Base-by-base conservation (phyloP, 2,329 filamentous ascomycete genomes). In the Fusarium foetens region DNA sequence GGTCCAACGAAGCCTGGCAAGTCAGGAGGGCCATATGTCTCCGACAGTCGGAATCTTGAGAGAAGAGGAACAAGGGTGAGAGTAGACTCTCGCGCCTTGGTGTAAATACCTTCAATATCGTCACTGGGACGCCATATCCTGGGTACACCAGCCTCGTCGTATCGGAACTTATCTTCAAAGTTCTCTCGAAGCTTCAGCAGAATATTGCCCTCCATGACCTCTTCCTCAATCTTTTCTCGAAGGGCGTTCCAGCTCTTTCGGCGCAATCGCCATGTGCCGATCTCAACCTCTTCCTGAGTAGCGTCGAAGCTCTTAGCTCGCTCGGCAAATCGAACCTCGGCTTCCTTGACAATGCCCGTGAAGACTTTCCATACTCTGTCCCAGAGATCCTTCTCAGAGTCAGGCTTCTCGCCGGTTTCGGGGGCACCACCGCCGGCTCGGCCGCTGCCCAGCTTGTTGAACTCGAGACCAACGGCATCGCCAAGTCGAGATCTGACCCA, bases 101-200 rank as follows among this genome's bases (percentile, higher is more conserved):
- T 98, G 82, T 98, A 99, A 45, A 97, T 86, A 49, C 95, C 95
- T 84, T 99, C 96, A 68, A 99, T 99, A 79, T 99, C 96, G 80
- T 99, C 96, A 4, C 92, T 95, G 3, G 96, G 96, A 29, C 95
- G 91, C 96, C 96, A 99, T 82, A 99, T 97, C 66, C 96, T 89
- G 9, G 96, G 96, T 8, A 99, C 96, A 31, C 96, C 96, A 11
- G 91, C 91, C 66, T 98, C 95, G 77, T 99, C 96, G 78, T 99
- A 99, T 72, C 96, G 92, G 88, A 99, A 99, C 83, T 97, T 98
- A 84, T 99, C 96, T 83, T 99, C 96, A 75, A 99, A 99, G 84
- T 98, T 98, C 82, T 99, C 96, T 39, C 96, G 91, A 57, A 99
- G 89, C 85, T 99, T 99, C 75, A 98, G 87, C 38, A 98, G 85